Evolutionary conservation across 306 rosid genomes (phyloP), one percentile per base, ranked within the genome.

Genomic region (Sicyos edulis): DNA sequence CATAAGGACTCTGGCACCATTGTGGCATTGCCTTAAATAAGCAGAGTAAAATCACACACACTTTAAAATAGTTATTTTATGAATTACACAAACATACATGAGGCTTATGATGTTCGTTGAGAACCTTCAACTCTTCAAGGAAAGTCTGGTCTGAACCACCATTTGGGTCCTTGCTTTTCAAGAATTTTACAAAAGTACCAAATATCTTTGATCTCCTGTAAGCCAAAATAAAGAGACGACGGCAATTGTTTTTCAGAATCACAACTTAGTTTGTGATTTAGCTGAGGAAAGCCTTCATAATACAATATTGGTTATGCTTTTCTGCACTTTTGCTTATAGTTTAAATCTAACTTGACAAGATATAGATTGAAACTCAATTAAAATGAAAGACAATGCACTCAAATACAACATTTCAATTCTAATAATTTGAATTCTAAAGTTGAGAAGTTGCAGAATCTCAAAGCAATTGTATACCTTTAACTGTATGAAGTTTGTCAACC

Each of bases 111-210:
- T 93, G 99, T 44, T 87, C 91, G 21, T 88, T 80, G 67, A 93
- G 77, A 55, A 92, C 92, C 84, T 78, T 86, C 71, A 93, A 77
- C 78, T 93, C 99, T 67, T 37, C 72, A 61, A 91, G 78, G 80
- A 93, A 67, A 6, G 92, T 86, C 84, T 91, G 87, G 54, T 93
- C 99, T 1, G 99, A 84, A 26, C 96, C 95, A 63, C 91, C 99
- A 62, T 13, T 82, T 11, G 92, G 57, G n/a, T n/a, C n/a, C n/a
- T n/a, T n/a, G n/a, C n/a, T n/a, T n/a, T n/a, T n/a, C n/a, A n/a
- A n/a, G n/a, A 93, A 93, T 63, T 75, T 80, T 77, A 82, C 83
- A 54, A 91, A 93, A 26, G 90, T 6, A 10, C 83, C 75, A 80
- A 87, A 87, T 73, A 91, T 78, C 63, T 93, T 86, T 16, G 96